A percentile compares a stretch with the other conserved stretches of the same genome.
These are phyloP conservation scores for Noccaea caerulescens DNA, from an alignment of 345 rosid species.

Conservation along the genomic window DNA sequence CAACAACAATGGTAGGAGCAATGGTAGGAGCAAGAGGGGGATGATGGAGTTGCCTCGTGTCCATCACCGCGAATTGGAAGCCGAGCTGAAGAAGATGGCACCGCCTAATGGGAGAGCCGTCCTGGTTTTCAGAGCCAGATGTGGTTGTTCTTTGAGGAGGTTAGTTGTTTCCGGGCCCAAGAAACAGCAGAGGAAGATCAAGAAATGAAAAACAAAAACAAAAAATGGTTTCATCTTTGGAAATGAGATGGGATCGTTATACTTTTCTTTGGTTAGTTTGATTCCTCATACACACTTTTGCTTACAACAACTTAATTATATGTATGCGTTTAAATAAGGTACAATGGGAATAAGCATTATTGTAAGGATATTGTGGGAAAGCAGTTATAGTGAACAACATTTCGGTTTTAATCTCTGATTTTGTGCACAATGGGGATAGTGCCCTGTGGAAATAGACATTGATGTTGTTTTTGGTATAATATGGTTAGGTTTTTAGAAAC, in stretches of 20 bases:
- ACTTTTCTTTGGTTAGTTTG: slow-evolving; percentile 32
- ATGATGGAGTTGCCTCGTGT: slow-evolving; percentile 64
- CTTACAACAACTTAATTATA: slow-evolving; percentile 20
- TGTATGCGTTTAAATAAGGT: slow-evolving; percentile 41
- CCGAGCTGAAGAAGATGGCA: slow-evolving; percentile 83
- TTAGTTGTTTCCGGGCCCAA: slow-evolving; percentile 82
- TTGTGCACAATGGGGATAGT: not conserved
- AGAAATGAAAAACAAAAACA: slow-evolving; percentile 55
- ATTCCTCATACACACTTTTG: slow-evolving; percentile 10
- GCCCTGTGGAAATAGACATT: not conserved
- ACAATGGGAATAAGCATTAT: slow-evolving; percentile 40
- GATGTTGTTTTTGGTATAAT: slow-evolving; percentile 1
- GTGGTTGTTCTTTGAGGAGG: slow-evolving; percentile 83
- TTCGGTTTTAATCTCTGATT: slow-evolving; percentile 27
- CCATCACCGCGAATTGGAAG: slow-evolving; percentile 72
- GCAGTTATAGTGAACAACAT: slow-evolving; percentile 38
- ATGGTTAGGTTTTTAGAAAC: slow-evolving; percentile 10
- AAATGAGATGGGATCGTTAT: slow-evolving; percentile 32
- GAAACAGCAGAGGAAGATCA: slow-evolving; percentile 71
- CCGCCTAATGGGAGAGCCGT: slow-evolving; percentile 81
- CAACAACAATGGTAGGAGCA: not conserved
- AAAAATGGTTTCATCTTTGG: slow-evolving; percentile 17
- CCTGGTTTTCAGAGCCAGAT: slow-evolving; percentile 69
- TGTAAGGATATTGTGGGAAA: slow-evolving; percentile 39
- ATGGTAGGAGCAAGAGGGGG: slow-evolving; percentile 42